A percentile compares a stretch with the other conserved stretches of the same genome.
These are phyloP conservation scores for Scheffersomyces amazonensis DNA, from an alignment of 805 yeast genomes.

Conservation along the genomic window DNA sequence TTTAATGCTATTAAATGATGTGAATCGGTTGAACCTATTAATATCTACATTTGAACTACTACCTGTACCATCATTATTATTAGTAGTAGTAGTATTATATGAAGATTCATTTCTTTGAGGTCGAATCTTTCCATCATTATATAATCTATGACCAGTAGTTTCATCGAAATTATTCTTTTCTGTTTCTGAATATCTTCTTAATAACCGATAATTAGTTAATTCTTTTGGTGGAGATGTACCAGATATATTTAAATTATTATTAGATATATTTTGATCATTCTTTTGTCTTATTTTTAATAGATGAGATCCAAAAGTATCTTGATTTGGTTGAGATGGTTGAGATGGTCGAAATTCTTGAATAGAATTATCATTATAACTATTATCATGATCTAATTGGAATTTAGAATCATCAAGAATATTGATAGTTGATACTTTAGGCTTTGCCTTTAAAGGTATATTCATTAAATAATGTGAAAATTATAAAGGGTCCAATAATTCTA, in stretches of 20 bases:
- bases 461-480: no score
- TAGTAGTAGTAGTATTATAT: not conserved
- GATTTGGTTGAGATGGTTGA: no score
- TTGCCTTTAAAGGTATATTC: constrained; percentile 41
- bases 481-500: no score
- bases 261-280: not conserved
- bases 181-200: constrained; percentile 62
- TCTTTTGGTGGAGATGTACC: not conserved
- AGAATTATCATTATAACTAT: not conserved
- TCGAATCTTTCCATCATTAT: constrained; percentile 51
- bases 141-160: constrained; percentile 51
- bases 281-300: not conserved
- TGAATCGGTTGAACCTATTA: constrained; percentile 7
- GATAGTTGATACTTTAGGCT: constrained; percentile 37
- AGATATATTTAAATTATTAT: not conserved
- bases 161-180: constrained; percentile 60
- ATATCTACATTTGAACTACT: constrained; percentile 2
- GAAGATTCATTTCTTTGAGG: constrained; percentile 24
- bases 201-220: constrained; percentile 24
- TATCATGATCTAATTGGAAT: constrained; percentile 11
- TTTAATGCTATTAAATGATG: not conserved
- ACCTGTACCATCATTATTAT: not conserved
- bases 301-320: not conserved
- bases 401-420: constrained; percentile 22
- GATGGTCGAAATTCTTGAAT: not conserved